Evolutionary conservation across 768 basidiomycete species (phyloP).

Genomic region (Lentinula boryana): DNA sequence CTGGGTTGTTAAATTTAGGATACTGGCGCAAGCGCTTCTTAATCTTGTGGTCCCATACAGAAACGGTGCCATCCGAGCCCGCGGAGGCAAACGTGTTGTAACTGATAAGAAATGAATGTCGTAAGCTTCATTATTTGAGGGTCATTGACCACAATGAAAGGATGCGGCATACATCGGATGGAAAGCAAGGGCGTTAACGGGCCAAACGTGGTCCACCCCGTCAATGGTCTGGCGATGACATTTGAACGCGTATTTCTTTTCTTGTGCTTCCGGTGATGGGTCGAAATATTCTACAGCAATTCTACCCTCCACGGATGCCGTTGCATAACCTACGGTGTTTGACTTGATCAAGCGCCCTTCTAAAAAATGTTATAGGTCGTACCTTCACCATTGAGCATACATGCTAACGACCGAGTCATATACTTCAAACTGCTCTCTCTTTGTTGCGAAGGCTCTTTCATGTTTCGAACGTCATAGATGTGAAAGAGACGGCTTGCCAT

Average conservation of each 20-base stretch:
- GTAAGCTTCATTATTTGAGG: background rate
- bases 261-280: slow-evolving; percentile 67
- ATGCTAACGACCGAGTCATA: slow-evolving; percentile 86
- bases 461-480: slow-evolving; percentile 81
- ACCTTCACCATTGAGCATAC: slow-evolving; percentile 94
- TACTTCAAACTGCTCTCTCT: slow-evolving; percentile 93
- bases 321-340: slow-evolving; percentile 69
- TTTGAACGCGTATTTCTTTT: slow-evolving; percentile 92
- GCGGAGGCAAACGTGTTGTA: slow-evolving; percentile 95
- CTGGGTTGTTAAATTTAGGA: slow-evolving; percentile 66
- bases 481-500: slow-evolving; percentile 90
- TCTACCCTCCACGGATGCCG: slow-evolving; percentile 89
- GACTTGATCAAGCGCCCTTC: background rate
- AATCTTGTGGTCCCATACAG: slow-evolving; percentile 95
- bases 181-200: slow-evolving; percentile 92
- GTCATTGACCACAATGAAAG: background rate
- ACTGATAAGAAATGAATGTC: slow-evolving; percentile 27
- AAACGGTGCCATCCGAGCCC: slow-evolving; percentile 90
- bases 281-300: slow-evolving; percentile 98
- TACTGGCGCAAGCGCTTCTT: slow-evolving; percentile 94
- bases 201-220: slow-evolving; percentile 93
- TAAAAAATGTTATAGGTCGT: slow-evolving; percentile 11
- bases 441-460: slow-evolving; percentile 69
- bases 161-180: slow-evolving; percentile 62
- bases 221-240: slow-evolving; percentile 90